phyloP scores from a whole-genome alignment of 257 asterid species.

The Jasminum sambac region DNA sequence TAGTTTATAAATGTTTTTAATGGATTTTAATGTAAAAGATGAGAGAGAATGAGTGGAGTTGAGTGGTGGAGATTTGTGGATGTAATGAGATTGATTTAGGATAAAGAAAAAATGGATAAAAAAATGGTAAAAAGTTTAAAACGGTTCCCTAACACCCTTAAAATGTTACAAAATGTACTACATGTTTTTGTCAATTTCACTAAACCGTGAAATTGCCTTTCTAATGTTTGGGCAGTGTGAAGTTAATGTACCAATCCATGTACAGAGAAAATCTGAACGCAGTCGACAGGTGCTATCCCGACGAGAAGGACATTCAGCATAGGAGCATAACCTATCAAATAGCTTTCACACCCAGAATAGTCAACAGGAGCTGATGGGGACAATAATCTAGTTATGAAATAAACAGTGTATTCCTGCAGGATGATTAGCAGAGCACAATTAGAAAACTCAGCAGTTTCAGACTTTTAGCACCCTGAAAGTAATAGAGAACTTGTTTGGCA shows the following conservation, averaged over 20 bases:
- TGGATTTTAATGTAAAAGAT: no score
- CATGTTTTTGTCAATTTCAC: no score
- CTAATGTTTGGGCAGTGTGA: not conserved
- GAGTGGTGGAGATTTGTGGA: no score
- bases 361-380: constrained; percentile 81
- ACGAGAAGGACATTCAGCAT: constrained; percentile 89
- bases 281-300: constrained; percentile 92
- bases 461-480: no score
- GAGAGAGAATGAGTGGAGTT: no score
- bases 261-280: constrained; percentile 89
- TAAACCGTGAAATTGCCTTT: not conserved
- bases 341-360: constrained; percentile 63
- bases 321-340: constrained; percentile 86
- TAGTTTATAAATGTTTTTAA: no score
- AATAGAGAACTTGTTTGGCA: not conserved
- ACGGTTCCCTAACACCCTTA: no score
- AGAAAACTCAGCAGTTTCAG: constrained; percentile 6
- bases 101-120: no score
- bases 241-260: constrained; percentile 79
- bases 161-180: not conserved
- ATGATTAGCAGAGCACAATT: constrained; percentile 25
- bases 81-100: no score
- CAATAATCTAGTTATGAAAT: constrained; percentile 79
- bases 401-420: constrained; percentile 81
- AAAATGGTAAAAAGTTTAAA: no score